Evolutionary conservation across 2,329 filamentous ascomycete species (phyloP), one percentile per base, ranked within the genome.

Genomic region (Pseudopyrenochaeta lycopersici): DNA sequence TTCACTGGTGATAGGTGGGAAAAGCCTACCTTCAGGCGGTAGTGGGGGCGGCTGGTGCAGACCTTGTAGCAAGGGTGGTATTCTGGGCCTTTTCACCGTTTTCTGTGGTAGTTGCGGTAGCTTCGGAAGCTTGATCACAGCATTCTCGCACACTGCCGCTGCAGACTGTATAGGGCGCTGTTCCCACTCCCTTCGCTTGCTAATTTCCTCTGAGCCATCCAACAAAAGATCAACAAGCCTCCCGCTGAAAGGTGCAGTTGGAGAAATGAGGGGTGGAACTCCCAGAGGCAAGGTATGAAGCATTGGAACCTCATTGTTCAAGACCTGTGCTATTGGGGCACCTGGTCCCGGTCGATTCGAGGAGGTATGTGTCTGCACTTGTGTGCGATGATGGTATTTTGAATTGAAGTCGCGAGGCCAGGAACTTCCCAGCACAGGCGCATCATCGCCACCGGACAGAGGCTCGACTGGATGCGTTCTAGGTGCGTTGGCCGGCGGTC

Each of bases 31-130:
- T 68, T 87, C 83, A 3, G 72, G 68, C 12, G 69, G 70, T 3
- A 72, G 52, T 7, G 85, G 85, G 12, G 86, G 86, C 2, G 86
- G 86, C 57, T 88, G 85, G 71, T 88, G 85, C 38, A 88, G 71
- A 7, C 85, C 85, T 63, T 86, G 86, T 10, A 88, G 71, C 14
- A 81, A 71, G 7, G 80, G 80, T 11, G 80, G 80, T 43, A 82
- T 77, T 20, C 76, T 70, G 12, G 73, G 73, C 33, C 76, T 59
- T 56, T 67, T 71, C 17, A 64, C 48, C 17, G 60, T 62, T 44
- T 70, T 74, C 53, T 70, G 71, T 23, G 63, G 67, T 29, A 56
- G 66, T 44, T 69, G 68, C 27, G 66, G 76, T 17, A 76, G 72
- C 54, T 77, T 77, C 2, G 80, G 80, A 21, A 78, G 59, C 32